Conservation (phyloP, 495 filamentous ascomycete genomes). For the Penicillium simplicissimum region DNA sequence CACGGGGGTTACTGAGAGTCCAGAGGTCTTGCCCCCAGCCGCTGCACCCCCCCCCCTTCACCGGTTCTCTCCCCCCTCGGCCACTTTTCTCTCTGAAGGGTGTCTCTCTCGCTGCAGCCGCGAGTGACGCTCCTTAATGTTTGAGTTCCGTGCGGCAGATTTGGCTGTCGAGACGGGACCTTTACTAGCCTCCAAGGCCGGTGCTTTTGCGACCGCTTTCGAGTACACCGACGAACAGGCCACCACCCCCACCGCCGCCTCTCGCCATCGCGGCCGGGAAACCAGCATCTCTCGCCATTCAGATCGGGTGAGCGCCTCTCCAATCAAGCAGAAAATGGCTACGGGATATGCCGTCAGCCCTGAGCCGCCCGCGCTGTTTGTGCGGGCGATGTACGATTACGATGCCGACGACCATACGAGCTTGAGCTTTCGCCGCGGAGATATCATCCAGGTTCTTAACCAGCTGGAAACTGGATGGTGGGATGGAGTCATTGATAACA, state of each 20-base stretch:
- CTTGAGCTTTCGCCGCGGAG: conserved; percentile 91
- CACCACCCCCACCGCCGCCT: conserved; percentile 36
- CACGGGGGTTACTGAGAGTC: conserved; percentile 24
- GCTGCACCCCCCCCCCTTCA: not conserved
- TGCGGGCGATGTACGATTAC: conserved; percentile 96
- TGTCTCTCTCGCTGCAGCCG: conserved; percentile 12
- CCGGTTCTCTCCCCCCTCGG: not conserved
- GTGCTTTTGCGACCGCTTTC: conserved; percentile 46
- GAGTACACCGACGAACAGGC: conserved; percentile 49
- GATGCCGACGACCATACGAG: conserved; percentile 95
- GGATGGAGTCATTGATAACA: conserved; percentile 89
- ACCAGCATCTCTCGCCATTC: conserved; percentile 33
- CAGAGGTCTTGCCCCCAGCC: not conserved
- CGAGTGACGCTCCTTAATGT: conserved; percentile 33
- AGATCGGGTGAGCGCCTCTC: conserved; percentile 33
- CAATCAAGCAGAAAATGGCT: conserved; percentile 38
- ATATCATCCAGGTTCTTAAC: conserved; percentile 96
- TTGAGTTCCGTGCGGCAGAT: conserved; percentile 36
- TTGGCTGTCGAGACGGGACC: conserved; percentile 38
- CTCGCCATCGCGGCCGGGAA: conserved; percentile 35
- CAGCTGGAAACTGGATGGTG: conserved; percentile 98
- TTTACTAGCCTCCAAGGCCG: conserved; percentile 37
- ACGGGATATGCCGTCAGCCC: conserved; percentile 61
- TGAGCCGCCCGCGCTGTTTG: conserved; percentile 80
- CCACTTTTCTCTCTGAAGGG: conserved; percentile 4